These are phyloP conservation scores for Coniochaeta sp. DNA, from an alignment of 2,329 filamentous ascomycete genomes.

Conservation along the genomic window DNA sequence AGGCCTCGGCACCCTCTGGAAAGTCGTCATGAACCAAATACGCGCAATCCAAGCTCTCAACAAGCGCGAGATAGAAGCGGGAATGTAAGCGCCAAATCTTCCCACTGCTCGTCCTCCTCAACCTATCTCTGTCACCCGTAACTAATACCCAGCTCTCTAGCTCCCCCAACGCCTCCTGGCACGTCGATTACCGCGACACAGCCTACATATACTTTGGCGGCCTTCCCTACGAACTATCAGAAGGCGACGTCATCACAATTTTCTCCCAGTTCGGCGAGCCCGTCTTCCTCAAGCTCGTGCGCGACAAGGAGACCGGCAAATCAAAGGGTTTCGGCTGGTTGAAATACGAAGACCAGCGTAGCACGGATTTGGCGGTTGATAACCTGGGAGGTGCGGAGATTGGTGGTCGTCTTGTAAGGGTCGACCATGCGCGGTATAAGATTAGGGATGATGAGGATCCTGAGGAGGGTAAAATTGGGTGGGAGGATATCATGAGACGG, in stretches of 20 bases:
- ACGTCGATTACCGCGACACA: slow-evolving; percentile 90
- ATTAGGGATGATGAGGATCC: slow-evolving; percentile 69
- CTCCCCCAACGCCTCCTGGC: slow-evolving; percentile 84
- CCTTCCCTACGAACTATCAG: slow-evolving; percentile 83
- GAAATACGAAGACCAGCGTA: slow-evolving; percentile 97
- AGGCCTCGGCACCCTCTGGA: not conserved
- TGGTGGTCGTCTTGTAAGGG: slow-evolving; percentile 70
- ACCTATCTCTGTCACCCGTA: not conserved
- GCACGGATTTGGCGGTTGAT: slow-evolving; percentile 91
- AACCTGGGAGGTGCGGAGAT: slow-evolving; percentile 86
- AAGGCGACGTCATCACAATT: slow-evolving; percentile 92
- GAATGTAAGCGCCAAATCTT: slow-evolving; percentile 49
- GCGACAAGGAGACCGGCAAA: slow-evolving; percentile 95
- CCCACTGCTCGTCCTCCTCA: not conserved
- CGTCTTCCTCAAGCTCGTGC: slow-evolving; percentile 82
- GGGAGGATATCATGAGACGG: slow-evolving; percentile 50
- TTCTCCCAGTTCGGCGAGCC: slow-evolving; percentile 98
- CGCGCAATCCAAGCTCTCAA: slow-evolving; percentile 89
- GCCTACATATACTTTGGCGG: slow-evolving; percentile 96
- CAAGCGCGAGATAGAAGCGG: slow-evolving; percentile 86
- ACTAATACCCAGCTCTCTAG: slow-evolving; percentile 34
- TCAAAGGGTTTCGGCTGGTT: slow-evolving; percentile 92
- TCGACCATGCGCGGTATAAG: slow-evolving; percentile 93
- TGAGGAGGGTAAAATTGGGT: slow-evolving; percentile 50
- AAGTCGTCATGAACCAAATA: slow-evolving; percentile 90